Conservation (phyloP, 2,329 filamentous ascomycete species). For the Byssoonygena ceratinophila region DNA sequence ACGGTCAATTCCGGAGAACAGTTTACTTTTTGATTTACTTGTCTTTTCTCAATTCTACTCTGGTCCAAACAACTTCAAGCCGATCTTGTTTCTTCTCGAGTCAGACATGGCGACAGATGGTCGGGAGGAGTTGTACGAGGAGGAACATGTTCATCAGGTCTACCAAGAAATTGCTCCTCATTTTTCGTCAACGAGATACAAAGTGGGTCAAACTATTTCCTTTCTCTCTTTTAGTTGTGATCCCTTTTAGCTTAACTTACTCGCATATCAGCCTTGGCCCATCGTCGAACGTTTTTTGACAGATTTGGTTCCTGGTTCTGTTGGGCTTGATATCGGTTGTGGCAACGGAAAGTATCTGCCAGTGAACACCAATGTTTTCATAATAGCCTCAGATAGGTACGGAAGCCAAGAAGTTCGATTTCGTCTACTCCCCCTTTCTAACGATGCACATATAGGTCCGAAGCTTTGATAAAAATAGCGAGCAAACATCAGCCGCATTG, state of each 20-base stretch:
- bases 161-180: constrained; percentile 53
- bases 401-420: constrained; percentile 20
- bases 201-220: constrained; percentile 37
- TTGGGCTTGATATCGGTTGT: constrained; percentile 87
- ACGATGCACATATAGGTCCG: constrained; percentile 41
- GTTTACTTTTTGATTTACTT: neutral
- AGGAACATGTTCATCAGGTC: constrained; percentile 76
- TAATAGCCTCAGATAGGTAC: constrained; percentile 77
- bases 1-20: neutral
- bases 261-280: constrained; percentile 62
- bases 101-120: constrained; percentile 4
- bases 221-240: neutral
- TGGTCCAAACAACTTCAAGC: too few species aligned
- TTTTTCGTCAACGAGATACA: constrained; percentile 48
- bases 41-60: neutral
- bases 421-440: constrained; percentile 24
- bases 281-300: constrained; percentile 71
- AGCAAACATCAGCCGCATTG: constrained; percentile 50
- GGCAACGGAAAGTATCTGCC: constrained; percentile 92
- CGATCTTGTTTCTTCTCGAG: neutral
- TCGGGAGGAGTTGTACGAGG: constrained; percentile 53
- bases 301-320: constrained; percentile 53
- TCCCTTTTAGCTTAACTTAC: neutral
- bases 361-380: constrained; percentile 66
- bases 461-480: constrained; percentile 50